These are phyloP conservation scores for Ulota crispa DNA, from an alignment of 225 moss, liverwort and hornwort species.

Conservation along the genomic window DNA sequence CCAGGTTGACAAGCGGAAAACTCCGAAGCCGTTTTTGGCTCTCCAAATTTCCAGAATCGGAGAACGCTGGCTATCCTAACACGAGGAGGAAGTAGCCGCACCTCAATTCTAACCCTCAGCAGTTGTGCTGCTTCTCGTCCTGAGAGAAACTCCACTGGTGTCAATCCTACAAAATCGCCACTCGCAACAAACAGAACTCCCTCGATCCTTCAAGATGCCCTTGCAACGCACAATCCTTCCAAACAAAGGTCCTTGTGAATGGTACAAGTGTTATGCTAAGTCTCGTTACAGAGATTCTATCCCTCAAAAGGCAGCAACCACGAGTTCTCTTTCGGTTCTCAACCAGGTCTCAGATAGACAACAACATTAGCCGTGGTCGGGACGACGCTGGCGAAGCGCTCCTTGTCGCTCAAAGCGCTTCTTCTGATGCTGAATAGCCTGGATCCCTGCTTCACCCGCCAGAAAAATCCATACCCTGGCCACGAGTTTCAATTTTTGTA, in stretches of 20 bases:
- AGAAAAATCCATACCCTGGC: not conserved
- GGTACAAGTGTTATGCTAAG: not conserved
- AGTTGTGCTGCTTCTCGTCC: not conserved
- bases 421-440: not conserved
- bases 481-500: not conserved
- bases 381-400: not conserved
- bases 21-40: not conserved
- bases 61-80: not conserved
- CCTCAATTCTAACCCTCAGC: not conserved
- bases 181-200: not conserved
- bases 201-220: not conserved
- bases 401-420: not conserved
- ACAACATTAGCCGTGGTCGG: not conserved
- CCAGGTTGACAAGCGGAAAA: slow-evolving; percentile 31
- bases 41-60: not conserved
- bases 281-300: not conserved
- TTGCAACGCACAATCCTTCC: not conserved
- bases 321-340: not conserved
- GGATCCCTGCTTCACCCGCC: not conserved
- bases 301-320: not conserved
- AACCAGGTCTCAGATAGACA: not conserved
- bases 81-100: too few relatives aligned
- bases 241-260: not conserved
- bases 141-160: not conserved
- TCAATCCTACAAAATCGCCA: not conserved